These are phyloP conservation scores for Isoetes taiwanensis DNA, from an alignment of 75 land plant genomes.

Conservation along the genomic window DNA sequence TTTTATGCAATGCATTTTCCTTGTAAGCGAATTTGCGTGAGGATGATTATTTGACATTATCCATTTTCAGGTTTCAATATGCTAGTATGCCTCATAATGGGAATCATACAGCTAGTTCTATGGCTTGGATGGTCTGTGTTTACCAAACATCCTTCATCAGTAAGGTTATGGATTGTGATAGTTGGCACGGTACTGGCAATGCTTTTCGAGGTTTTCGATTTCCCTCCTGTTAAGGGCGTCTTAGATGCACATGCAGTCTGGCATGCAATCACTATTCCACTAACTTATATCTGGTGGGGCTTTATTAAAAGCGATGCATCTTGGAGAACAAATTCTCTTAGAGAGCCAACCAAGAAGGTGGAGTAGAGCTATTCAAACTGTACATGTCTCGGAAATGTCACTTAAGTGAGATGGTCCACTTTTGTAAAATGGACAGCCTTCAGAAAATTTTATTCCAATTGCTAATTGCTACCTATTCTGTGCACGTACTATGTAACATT, in stretches of 20 bases:
- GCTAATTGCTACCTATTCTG: too few relatives aligned
- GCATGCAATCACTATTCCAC: slow-evolving; percentile 68
- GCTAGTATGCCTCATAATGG: slow-evolving; percentile 67
- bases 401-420: too few relatives aligned
- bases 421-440: too few relatives aligned
- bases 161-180: slow-evolving; percentile 65
- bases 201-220: slow-evolving; percentile 78
- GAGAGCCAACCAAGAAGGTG: too few relatives aligned
- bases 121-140: slow-evolving; percentile 79
- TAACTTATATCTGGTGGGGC: slow-evolving; percentile 89
- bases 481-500: too few relatives aligned
- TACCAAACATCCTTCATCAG: slow-evolving; percentile 57
- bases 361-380: too few relatives aligned
- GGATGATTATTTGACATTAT: neutral
- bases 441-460: too few relatives aligned
- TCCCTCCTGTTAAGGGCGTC: slow-evolving; percentile 69
- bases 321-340: slow-evolving; percentile 51
- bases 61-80: slow-evolving; percentile 62
- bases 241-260: slow-evolving; percentile 87
- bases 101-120: slow-evolving; percentile 40
- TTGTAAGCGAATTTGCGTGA: neutral
- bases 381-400: too few relatives aligned
- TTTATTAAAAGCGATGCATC: slow-evolving; percentile 74
- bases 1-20: too few relatives aligned
- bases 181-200: slow-evolving; percentile 49